phyloP scores from a whole-genome alignment of 192 early-diverging fungal species.

The Lobosporangium transversale region DNA sequence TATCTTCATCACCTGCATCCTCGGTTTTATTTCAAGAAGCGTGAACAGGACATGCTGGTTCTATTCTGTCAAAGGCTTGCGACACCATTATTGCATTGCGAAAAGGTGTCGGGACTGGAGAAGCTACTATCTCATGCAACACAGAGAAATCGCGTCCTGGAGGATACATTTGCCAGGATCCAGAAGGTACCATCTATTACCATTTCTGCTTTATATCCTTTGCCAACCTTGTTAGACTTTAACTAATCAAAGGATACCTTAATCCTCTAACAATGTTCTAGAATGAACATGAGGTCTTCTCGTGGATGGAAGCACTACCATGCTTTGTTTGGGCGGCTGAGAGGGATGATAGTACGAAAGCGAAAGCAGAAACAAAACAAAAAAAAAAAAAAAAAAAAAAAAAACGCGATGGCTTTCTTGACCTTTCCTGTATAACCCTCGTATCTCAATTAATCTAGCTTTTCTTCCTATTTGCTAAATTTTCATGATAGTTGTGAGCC shows the following conservation, averaged over 20 bases:
- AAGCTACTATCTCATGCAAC: slow-evolving; percentile 30
- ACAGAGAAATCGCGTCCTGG: slow-evolving; percentile 27
- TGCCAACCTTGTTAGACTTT: too few species aligned
- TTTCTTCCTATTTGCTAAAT: too few species aligned
- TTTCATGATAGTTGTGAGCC: slow-evolving; percentile 23
- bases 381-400: too few species aligned
- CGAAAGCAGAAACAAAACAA: not conserved
- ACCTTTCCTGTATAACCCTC: too few species aligned
- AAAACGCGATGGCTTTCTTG: too few species aligned
- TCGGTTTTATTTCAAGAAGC: slow-evolving; percentile 48
- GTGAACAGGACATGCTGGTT: slow-evolving; percentile 44
- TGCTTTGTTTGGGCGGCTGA: slow-evolving; percentile 53
- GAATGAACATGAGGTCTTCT: slow-evolving; percentile 51
- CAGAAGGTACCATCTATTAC: too few species aligned
- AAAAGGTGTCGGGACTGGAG: slow-evolving; percentile 20
- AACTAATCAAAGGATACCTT: not conserved
- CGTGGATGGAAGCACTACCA: slow-evolving; percentile 51
- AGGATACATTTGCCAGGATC: slow-evolving; percentile 42
- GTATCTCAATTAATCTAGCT: too few species aligned
- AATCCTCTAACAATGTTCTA: slow-evolving; percentile 2
- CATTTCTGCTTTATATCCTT: too few species aligned
- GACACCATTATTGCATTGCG: slow-evolving; percentile 25
- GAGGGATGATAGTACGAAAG: slow-evolving; percentile 28
- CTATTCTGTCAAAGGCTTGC: slow-evolving; percentile 46
- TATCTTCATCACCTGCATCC: slow-evolving; percentile 49